Evolutionary conservation across 495 filamentous ascomycete species (phyloP), one percentile per base, ranked within the genome.

Genomic region (Elaphomyces granulatus): DNA sequence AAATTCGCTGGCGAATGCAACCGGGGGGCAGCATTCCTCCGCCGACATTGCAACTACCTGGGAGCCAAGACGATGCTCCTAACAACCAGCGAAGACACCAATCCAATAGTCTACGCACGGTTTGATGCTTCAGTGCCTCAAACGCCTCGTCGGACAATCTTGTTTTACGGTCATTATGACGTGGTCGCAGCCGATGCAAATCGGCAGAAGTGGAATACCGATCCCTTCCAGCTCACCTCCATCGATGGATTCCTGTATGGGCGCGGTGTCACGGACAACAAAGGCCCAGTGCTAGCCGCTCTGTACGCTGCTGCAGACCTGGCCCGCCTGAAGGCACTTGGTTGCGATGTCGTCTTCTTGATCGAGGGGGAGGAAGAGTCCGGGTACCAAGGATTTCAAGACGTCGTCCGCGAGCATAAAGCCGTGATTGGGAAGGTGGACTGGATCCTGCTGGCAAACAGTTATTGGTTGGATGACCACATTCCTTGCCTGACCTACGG

Each of bases 91-190:
- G 64, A 74, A 17, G 70, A 74, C 8, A 78, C 77, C 33, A 96
- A 96, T 54, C 90, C 90, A 2, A 75, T 96, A 16, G 84, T 98
- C 1, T 81, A 80, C 54, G 88, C 90, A 21, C 78, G 78, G 41
- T 98, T 98, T 54, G 69, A 72, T 36, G 84, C 83, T 16, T 66
- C 61, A 1, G 55, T 60, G 1, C 19, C 58, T 2, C 43, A 61
- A 0, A 58, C 84, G 72, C 52, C 72, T 56, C 72, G 85, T 16
- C 94, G 87, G 60, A 87, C 81, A 0, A 81, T 95, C 23, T 66
- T 98, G 10, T 98, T 98, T 57, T 98, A 98, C 55, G 92, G 92
- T 2, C 90, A 98, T 48, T 98, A 98, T 59, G 90, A 98, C 44
- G 85, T 98, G n/a, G 87, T 98, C n/a, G 73, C 83, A 15, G 90